These are phyloP conservation scores for Boletellus ananiceps DNA, from an alignment of 768 basidiomycete species.

Conservation along the genomic window DNA sequence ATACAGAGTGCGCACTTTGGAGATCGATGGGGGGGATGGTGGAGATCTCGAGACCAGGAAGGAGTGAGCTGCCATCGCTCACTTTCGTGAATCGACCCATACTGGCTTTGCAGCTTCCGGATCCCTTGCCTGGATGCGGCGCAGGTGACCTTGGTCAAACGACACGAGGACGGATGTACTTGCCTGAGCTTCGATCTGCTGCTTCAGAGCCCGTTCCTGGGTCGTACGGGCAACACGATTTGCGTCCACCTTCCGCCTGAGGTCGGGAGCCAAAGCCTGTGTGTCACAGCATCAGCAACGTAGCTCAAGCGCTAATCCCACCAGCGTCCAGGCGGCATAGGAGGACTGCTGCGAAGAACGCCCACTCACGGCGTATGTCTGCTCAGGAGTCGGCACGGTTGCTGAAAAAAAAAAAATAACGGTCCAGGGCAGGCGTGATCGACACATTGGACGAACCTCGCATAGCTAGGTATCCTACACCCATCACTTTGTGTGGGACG, in stretches of 20 bases:
- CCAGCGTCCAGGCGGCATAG: background rate
- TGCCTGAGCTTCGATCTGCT: conserved; percentile 51
- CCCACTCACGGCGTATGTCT: conserved; percentile 32
- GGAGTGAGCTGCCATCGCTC: conserved; percentile 4
- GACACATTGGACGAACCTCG: conserved; percentile 40
- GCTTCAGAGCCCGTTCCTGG: conserved; percentile 50
- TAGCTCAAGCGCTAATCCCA: background rate
- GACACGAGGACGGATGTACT: conserved; percentile 18
- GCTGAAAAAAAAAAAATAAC: conserved; percentile 15
- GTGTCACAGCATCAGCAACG: conserved; percentile 1
- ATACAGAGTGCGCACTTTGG: background rate
- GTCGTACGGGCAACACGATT: conserved; percentile 48
- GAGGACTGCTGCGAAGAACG: background rate
- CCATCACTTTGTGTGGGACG: conserved; percentile 41
- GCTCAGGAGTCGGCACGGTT: conserved; percentile 34
- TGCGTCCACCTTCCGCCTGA: conserved; percentile 60
- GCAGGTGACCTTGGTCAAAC: conserved; percentile 3
- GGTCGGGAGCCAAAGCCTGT: conserved; percentile 61
- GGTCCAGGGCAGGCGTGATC: background rate
- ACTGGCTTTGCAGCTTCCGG: conserved; percentile 31
- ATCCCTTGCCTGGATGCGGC: conserved; percentile 17
- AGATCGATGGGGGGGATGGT: background rate
- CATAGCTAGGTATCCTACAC: conserved; percentile 56
- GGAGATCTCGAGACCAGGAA: background rate
- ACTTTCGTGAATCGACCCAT: conserved; percentile 29